A percentile compares a stretch with the other conserved stretches of the same genome.
Evolutionary conservation across 495 filamentous ascomycete species (phyloP).

Genomic region (Penicillium waksmanii): DNA sequence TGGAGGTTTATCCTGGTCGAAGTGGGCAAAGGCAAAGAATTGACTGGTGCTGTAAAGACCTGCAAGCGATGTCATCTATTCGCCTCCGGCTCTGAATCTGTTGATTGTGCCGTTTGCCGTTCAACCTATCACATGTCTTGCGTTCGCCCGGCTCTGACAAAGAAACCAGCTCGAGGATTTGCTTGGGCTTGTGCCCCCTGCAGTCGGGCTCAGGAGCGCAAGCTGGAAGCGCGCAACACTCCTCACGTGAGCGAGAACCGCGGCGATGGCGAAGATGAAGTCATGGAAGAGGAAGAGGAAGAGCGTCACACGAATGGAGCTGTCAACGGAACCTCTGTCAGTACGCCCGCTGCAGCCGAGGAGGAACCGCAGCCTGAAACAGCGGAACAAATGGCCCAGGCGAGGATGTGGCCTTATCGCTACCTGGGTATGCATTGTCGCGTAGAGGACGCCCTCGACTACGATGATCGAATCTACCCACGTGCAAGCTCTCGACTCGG

Average conservation of each 20-base stretch:
- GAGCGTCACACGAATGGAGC: constrained; percentile 49
- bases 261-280: constrained; percentile 77
- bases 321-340: constrained; percentile 56
- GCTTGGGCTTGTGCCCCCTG: constrained; percentile 97
- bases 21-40: constrained; percentile 86
- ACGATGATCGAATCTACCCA: constrained; percentile 97
- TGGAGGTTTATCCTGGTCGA: constrained; percentile 97
- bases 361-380: constrained; percentile 70
- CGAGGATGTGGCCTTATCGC: constrained; percentile 93
- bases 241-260: constrained; percentile 60
- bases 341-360: constrained; percentile 60
- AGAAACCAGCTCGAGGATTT: constrained; percentile 97
- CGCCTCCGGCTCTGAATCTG: constrained; percentile 93
- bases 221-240: constrained; percentile 87
- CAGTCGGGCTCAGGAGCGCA: constrained; percentile 89
- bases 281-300: constrained; percentile 74
- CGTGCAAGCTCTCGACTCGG: constrained; percentile 92
- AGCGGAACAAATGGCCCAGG: constrained; percentile 87
- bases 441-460: constrained; percentile 94
- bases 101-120: constrained; percentile 93
- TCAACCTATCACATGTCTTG: constrained; percentile 99
- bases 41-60: constrained; percentile 93
- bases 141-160: constrained; percentile 87
- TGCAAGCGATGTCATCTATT: constrained; percentile 91
- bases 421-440: constrained; percentile 96